These are phyloP conservation scores for Starmerella apicola DNA, from an alignment of 805 yeast genomes.

Conservation along the genomic window DNA sequence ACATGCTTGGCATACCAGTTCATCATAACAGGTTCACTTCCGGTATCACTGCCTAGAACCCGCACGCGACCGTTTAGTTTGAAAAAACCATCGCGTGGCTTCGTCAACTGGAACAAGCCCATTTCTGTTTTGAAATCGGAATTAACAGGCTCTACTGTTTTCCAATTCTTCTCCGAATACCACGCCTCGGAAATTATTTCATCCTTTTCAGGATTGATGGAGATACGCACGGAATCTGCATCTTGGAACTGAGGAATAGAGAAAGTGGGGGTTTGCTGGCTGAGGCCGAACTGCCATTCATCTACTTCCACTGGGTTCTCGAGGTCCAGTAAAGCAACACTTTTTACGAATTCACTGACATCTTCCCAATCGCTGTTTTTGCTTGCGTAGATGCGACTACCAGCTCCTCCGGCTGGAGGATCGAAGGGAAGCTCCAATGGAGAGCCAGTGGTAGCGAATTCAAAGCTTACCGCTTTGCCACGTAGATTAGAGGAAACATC, in stretches of 20 bases:
- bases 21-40: slow-evolving; percentile 16
- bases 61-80: slow-evolving; percentile 14
- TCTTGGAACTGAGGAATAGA: not conserved
- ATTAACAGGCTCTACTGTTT: slow-evolving; percentile 2
- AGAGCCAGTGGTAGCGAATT: slow-evolving; percentile 7
- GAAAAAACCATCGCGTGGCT: slow-evolving; percentile 2
- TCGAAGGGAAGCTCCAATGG: slow-evolving; percentile 21
- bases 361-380: slow-evolving; percentile 19
- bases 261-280: not conserved
- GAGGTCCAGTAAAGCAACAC: slow-evolving; percentile 1
- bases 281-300: slow-evolving; percentile 4
- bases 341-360: not conserved
- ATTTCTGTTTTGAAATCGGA: slow-evolving; percentile 10
- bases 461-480: slow-evolving; percentile 1
- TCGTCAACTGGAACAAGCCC: slow-evolving; percentile 14
- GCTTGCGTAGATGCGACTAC: slow-evolving; percentile 23
- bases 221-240: slow-evolving; percentile 7
- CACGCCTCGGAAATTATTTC: slow-evolving; percentile 22
- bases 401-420: slow-evolving; percentile 19
- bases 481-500: not conserved
- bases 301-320: slow-evolving; percentile 3
- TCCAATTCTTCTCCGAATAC: slow-evolving; percentile 11
- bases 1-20: slow-evolving; percentile 16
- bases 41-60: slow-evolving; percentile 6
- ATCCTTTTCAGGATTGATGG: slow-evolving; percentile 3